phyloP scores from a whole-genome alignment of 306 rosid species.

The Sicyos edulis region DNA sequence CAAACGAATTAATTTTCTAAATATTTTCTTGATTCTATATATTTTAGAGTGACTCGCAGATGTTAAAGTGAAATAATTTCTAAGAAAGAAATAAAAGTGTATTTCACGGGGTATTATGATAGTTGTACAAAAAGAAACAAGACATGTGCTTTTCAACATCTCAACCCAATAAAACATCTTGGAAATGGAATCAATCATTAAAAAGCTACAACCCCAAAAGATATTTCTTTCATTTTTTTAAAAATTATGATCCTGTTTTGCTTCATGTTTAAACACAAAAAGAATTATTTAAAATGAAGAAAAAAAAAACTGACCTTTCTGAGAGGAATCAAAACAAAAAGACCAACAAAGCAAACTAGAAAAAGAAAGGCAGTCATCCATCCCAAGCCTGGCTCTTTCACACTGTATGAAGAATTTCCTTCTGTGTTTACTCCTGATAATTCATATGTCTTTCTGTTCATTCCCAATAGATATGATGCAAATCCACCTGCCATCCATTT shows the following conservation, averaged over 20 bases:
- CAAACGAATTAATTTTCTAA: too few relatives aligned
- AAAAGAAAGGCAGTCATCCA: slow-evolving; percentile 84
- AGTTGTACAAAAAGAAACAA: background rate
- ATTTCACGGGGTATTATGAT: background rate
- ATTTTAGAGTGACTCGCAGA: too few relatives aligned
- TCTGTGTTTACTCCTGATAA: slow-evolving; percentile 58
- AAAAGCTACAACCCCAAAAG: background rate
- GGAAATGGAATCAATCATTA: background rate
- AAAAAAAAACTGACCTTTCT: slow-evolving; percentile 49
- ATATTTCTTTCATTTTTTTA: too few relatives aligned
- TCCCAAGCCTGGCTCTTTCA: slow-evolving; percentile 77
- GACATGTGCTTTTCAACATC: background rate
- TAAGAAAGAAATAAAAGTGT: too few relatives aligned
- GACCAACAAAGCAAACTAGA: slow-evolving; percentile 90
- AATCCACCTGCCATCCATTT: slow-evolving; percentile 58
- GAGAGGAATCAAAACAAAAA: slow-evolving; percentile 81
- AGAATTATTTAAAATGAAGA: background rate
- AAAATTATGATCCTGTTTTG: too few relatives aligned
- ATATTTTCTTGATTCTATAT: too few relatives aligned
- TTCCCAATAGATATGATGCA: slow-evolving; percentile 77
- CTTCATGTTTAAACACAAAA: background rate
- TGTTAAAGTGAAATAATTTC: background rate
- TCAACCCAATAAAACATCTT: background rate
- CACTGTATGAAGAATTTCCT: slow-evolving; percentile 47
- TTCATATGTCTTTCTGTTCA: slow-evolving; percentile 69